Base-by-base conservation (phyloP, 805 yeast species). In the Saturnispora bothae region DNA sequence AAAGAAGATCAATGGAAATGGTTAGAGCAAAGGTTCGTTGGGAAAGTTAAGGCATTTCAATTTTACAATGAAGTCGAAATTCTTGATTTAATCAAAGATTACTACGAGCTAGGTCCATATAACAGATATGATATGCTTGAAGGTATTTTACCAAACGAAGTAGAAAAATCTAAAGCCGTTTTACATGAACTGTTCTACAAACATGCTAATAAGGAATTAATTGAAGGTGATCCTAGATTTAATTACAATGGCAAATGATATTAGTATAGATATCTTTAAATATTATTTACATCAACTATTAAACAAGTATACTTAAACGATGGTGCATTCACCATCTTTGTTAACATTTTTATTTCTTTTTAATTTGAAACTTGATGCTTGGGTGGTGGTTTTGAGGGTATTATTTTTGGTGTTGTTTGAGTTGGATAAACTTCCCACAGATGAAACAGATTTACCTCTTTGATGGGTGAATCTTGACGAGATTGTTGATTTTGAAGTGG, bases 311-410 rank as follows among this genome's bases (percentile, higher is more conserved):
- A 18, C 18, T 17, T 18, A 35, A 62, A 58, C 56, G 34, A 58
- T 57, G 6, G 56, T 53, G 44, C 63, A 58, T 34, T 57, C 58
- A 21, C 48, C 48, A 19, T 48, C 56, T 30, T 43, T 44, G 19
- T 28, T 41, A 29, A 33, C 38, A 28, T 47, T 16, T 16, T 31
- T 38, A 20, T 4, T 22, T 18, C 34, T 43, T 33, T 15, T 39
- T 5, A 31, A 37, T 28, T 37, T 37, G 9, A 31, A 37, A 21
- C 30, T 36, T 14, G 34, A 14, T 26, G 31, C 9, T 21, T 16
- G 23, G 19, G 18, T 16, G 25, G 16, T 36, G 26, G 10, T 29
- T 19, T 13, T 16, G n/a, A 6, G 21, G 10, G 7, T 22, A 10
- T 22, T 22, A 10, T 8, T 8, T 22, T 22, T 7, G 25, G 25